A percentile compares a stretch with the other conserved stretches of the same genome.
Evolutionary conservation across 148 eudicot species (phyloP).

Genomic region (Oxyria digyna): DNA sequence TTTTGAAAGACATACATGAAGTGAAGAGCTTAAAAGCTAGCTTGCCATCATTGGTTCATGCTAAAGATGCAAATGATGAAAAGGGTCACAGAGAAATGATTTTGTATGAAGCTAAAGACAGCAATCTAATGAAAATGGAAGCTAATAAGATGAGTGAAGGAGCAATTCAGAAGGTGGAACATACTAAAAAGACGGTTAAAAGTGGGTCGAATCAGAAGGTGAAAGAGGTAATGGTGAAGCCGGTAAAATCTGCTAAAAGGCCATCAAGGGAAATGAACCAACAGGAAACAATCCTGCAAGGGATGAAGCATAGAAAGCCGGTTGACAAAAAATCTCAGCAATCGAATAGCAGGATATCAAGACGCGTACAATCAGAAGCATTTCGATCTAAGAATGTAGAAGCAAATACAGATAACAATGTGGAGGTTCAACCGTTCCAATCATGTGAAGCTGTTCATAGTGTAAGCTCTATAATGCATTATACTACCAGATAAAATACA

Average conservation of each 20-base stretch:
- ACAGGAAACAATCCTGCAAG: constrained; percentile 20
- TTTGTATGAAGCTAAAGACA: constrained; percentile 15
- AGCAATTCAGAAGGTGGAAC: constrained; percentile 16
- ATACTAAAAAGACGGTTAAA: constrained; percentile 13
- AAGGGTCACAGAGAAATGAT: constrained; percentile 12
- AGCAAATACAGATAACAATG: not conserved
- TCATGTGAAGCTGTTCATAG: not conserved
- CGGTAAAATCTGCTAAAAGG: constrained; percentile 14
- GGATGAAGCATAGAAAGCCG: constrained; percentile 22
- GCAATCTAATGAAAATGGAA: constrained; percentile 12
- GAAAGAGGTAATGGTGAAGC: constrained; percentile 30
- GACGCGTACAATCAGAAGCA: constrained; percentile 10
- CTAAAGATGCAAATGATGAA: too few species aligned
- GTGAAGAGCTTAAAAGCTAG: constrained; percentile 17
- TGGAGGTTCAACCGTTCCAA: not conserved
- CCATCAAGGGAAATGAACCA: constrained; percentile 20
- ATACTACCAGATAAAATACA: too few species aligned
- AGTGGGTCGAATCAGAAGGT: constrained; percentile 19
- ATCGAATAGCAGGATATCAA: not conserved
- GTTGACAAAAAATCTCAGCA: constrained; percentile 16
- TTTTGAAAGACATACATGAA: constrained; percentile 16
- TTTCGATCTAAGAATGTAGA: not conserved
- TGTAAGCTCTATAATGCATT: constrained; percentile 2
- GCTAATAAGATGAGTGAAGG: constrained; percentile 17
- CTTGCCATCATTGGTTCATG: not conserved